These are phyloP conservation scores for Candida koratica DNA, from an alignment of 805 yeast genomes.

Conservation along the genomic window DNA sequence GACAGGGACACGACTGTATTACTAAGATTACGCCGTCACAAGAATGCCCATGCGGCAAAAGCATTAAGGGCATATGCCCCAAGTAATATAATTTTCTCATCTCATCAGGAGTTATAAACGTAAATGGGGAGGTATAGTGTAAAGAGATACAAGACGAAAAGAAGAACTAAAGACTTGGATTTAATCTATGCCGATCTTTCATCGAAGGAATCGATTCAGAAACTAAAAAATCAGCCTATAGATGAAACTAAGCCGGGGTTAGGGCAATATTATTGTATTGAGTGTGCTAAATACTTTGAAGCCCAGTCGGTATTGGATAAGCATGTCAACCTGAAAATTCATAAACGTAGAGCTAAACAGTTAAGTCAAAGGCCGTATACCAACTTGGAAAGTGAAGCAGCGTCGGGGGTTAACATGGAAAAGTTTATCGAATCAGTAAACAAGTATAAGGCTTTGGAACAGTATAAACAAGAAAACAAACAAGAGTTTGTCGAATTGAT, in stretches of 20 bases:
- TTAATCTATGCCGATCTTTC: conserved; percentile 73
- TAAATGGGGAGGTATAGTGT: conserved; percentile 87
- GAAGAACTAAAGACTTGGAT: conserved; percentile 83
- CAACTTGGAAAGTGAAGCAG: conserved; percentile 85
- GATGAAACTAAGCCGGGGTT: conserved; percentile 92
- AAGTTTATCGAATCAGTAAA: conserved; percentile 65
- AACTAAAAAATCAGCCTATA: conserved; percentile 72
- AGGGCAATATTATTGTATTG: conserved; percentile 92
- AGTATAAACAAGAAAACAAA: conserved; percentile 39
- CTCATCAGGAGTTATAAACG: conserved; percentile 6
- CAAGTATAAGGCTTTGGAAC: conserved; percentile 47
- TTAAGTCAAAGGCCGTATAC: conserved; percentile 80
- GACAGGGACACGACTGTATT: too few species aligned
- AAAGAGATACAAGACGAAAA: conserved; percentile 82
- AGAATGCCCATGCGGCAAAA: background rate
- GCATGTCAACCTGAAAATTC: conserved; percentile 74
- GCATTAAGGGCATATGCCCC: too few species aligned
- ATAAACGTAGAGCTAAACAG: conserved; percentile 79
- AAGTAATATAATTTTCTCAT: conserved; percentile 10
- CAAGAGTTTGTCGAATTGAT: conserved; percentile 36
- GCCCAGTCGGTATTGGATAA: conserved; percentile 65
- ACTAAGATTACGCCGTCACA: too few species aligned
- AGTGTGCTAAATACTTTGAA: conserved; percentile 90
- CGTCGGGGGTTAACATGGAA: conserved; percentile 71
- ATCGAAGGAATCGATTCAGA: conserved; percentile 55